Conservation (phyloP, 495 filamentous ascomycete genomes). For the Articulospora tetracladia region DNA sequence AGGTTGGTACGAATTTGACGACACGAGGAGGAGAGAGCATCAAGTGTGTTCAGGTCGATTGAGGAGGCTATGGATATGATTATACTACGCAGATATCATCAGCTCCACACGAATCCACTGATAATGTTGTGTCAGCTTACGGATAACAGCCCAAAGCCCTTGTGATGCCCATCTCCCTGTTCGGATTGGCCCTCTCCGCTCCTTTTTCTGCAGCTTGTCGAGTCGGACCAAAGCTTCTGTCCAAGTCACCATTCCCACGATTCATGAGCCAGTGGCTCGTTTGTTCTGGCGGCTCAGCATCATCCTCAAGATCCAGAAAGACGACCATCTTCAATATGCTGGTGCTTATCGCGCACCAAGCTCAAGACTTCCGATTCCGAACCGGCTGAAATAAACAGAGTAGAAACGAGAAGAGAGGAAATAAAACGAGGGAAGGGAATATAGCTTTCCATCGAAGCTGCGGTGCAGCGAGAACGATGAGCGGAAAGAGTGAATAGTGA, state of each 20-base stretch:
- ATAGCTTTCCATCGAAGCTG: conserved; percentile 26
- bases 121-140: conserved; percentile 42
- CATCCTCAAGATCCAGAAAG: conserved; percentile 60
- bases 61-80: conserved; percentile 66
- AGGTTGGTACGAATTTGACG: conserved; percentile 73
- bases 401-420: conserved; percentile 11
- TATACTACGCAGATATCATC: conserved; percentile 50
- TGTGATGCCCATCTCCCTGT: conserved; percentile 62
- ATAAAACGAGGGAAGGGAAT: conserved; percentile 12
- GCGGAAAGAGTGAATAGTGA: conserved; percentile 4
- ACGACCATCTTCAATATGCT: conserved; percentile 48
- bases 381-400: not conserved
- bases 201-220: conserved; percentile 7
- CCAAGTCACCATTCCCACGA: conserved; percentile 8
- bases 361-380: not conserved
- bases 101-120: not conserved
- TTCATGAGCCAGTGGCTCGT: conserved; percentile 1
- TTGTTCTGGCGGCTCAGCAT: conserved; percentile 30
- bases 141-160: conserved; percentile 85
- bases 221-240: conserved; percentile 5
- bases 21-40: conserved; percentile 75
- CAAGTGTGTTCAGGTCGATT: conserved; percentile 81
- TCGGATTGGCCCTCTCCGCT: conserved; percentile 51
- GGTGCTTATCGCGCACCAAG: not conserved
- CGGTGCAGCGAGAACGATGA: conserved; percentile 15